Evolutionary conservation across 1,284 basidiomycete genomes (phyloP).

Genomic region (Boletus mariae): DNA sequence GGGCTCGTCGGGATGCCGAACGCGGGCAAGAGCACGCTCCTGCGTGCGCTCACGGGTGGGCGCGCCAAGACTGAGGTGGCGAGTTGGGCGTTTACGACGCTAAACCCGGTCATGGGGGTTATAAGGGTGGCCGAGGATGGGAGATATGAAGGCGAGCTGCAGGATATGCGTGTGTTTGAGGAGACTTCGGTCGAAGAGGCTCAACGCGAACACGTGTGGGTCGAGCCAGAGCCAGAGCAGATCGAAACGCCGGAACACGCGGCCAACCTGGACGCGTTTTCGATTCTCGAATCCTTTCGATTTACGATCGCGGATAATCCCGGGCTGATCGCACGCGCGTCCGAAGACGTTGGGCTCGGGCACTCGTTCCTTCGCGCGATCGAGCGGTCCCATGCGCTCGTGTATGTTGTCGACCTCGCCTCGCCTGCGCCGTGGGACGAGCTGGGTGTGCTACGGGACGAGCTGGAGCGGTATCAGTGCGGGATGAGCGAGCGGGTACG

Average conservation of each 20-base stretch:
- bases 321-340: slow-evolving; percentile 82
- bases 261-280: slow-evolving; percentile 39
- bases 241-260: neutral
- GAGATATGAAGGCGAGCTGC: slow-evolving; percentile 62
- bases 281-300: slow-evolving; percentile 68
- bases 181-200: slow-evolving; percentile 67
- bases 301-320: slow-evolving; percentile 99
- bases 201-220: slow-evolving; percentile 27
- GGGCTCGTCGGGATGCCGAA: slow-evolving; percentile 97
- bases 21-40: slow-evolving; percentile 85
- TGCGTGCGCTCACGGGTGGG: slow-evolving; percentile 85
- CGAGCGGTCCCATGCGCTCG: slow-evolving; percentile 87
- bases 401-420: slow-evolving; percentile 90
- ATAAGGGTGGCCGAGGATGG: slow-evolving; percentile 83
- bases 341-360: slow-evolving; percentile 76
- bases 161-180: slow-evolving; percentile 55
- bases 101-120: slow-evolving; percentile 94
- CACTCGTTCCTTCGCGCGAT: slow-evolving; percentile 93
- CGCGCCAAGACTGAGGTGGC: slow-evolving; percentile 86
- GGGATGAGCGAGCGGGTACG: slow-evolving; percentile 76
- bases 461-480: slow-evolving; percentile 82
- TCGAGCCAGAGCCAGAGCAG: neutral
- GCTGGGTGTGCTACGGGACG: slow-evolving; percentile 66
- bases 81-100: slow-evolving; percentile 90
- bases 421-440: slow-evolving; percentile 72